These are phyloP conservation scores for Solanum dulcamara DNA, from an alignment of 257 asterid genomes.

Conservation along the genomic window DNA sequence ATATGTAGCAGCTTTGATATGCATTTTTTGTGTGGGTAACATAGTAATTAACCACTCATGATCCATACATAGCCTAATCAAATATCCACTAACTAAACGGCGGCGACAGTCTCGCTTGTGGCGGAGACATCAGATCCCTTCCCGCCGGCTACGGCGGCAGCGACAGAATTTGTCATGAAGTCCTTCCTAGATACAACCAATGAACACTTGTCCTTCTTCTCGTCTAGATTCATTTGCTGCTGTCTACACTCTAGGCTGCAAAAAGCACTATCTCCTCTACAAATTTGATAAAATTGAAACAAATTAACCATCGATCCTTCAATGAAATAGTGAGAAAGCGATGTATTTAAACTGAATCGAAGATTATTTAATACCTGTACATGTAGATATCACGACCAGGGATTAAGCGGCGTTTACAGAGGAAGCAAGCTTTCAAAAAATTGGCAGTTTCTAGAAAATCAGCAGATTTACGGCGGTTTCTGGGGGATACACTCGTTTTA, in stretches of 20 bases:
- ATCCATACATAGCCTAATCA: neutral
- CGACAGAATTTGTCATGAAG: neutral
- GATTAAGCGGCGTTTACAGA: slow-evolving; percentile 4
- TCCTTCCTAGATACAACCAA: neutral
- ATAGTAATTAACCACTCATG: neutral
- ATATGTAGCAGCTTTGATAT: neutral
- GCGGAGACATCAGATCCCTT: neutral
- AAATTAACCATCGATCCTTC: neutral
- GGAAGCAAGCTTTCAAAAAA: slow-evolving; percentile 4
- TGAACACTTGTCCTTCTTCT: neutral
- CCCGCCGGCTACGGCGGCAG: neutral
- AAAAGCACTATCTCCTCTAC: slow-evolving; percentile 5
- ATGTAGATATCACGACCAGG: slow-evolving; percentile 10
- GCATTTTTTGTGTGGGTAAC: neutral
- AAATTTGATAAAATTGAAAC: neutral
- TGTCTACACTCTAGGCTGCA: slow-evolving; percentile 5
- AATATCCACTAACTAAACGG: neutral
- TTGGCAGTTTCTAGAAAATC: slow-evolving; percentile 1
- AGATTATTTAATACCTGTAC: neutral
- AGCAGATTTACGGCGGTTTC: neutral
- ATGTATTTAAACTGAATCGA: neutral
- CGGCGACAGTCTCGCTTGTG: neutral
- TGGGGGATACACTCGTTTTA: neutral
- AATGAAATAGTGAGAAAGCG: neutral
- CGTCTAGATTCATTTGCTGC: neutral